Conservation (phyloP, 208 protist genomes). For the Leishmania major region DNA sequence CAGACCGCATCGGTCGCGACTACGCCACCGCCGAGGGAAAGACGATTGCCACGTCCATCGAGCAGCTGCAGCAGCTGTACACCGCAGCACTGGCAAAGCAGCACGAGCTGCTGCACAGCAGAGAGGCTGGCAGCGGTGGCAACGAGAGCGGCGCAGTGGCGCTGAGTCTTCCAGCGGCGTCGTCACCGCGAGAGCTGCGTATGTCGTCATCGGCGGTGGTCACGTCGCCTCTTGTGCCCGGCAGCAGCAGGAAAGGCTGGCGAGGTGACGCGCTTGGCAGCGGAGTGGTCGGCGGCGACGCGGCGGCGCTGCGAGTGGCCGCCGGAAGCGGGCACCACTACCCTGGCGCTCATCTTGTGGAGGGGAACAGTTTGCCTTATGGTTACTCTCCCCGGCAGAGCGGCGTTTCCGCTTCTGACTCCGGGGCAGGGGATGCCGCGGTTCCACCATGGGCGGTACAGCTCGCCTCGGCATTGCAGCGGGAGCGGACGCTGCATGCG, state of each 20-base stretch:
- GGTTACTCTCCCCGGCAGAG: background rate
- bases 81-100: slow-evolving; percentile 1
- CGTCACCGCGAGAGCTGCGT: slow-evolving; percentile 3
- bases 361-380: background rate
- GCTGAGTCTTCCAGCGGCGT: background rate
- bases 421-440: slow-evolving; percentile 14
- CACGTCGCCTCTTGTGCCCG: background rate
- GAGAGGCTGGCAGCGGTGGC: background rate
- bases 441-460: slow-evolving; percentile 55
- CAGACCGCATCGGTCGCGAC: slow-evolving; percentile 51
- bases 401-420: background rate
- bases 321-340: background rate
- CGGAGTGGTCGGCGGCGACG: background rate
- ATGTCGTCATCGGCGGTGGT: background rate
- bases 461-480: slow-evolving; percentile 51
- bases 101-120: slow-evolving; percentile 8
- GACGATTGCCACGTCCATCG: slow-evolving; percentile 60
- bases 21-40: slow-evolving; percentile 75
- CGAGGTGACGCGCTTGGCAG: background rate
- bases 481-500: slow-evolving; percentile 53
- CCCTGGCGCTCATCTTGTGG: background rate
- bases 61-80: slow-evolving; percentile 47
- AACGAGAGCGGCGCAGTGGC: background rate
- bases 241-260: background rate
- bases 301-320: background rate